Base-by-base conservation (phyloP, 2,329 filamentous ascomycete species). In the Hypomyces rosellus region DNA sequence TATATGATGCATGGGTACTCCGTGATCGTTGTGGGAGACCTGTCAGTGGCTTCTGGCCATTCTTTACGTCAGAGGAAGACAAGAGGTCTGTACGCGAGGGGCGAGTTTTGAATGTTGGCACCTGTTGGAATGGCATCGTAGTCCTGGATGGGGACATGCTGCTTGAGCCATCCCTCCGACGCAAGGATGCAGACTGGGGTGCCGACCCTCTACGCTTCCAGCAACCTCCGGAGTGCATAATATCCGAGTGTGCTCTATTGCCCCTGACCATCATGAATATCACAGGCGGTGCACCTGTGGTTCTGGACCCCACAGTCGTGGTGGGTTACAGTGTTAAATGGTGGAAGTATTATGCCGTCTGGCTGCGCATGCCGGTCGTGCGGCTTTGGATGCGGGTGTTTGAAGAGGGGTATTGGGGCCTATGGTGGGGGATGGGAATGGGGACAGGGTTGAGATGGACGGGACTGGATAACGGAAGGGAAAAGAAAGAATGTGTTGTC, bases 1-100 rank as follows among this genome's bases (percentile, higher is more conserved):
- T 53, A n/a, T 53, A 53, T 30, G 51, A 53, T 34, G 43, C 51
- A 36, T 53, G 51, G 51, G 51, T 53, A 41, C 51, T 53, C 25
- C 51, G 51, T 34, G 51, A 53, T 40, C 47, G 51, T 34, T 53
- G 51, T n/a, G 47, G 51, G 12, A 38, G 51, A 18, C 20, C 48
- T 15, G 48, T 46, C 9, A 53, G 51, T n/a, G 51, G 51, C 15
- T 53, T 53, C 20, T 53, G 51, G 51, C 51, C 51, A 38, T 53
- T 53, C 25, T 53, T 53, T 37, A 42, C 48, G 18, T 40, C 51
- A 16, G 37, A 50, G 34, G 34, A 46, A 30, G 51, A 53, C 43
- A 46, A 43, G 36, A 41, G 22, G 13, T 22, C 51, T 12, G 51
- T 53, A 15, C 51, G 51, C 39, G 39, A 47, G 37, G 39, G 39